Conservation (phyloP, 129 eudicot species). For the Pittosporum tobira region DNA sequence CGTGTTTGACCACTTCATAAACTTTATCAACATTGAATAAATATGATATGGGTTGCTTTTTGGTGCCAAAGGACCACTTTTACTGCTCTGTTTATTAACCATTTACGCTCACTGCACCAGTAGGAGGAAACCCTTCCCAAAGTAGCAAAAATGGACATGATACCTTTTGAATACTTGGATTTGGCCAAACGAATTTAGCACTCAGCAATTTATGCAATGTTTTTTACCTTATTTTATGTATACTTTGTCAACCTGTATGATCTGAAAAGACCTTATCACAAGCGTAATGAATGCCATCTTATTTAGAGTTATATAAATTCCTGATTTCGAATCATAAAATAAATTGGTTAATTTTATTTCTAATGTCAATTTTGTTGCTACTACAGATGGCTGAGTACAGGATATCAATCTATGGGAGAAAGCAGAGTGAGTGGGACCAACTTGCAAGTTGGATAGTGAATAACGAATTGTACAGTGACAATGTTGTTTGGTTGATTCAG, state of each 20-base stretch:
- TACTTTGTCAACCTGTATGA: too few relatives aligned
- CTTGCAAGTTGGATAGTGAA: slow-evolving; percentile 97
- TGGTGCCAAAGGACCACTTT: background rate
- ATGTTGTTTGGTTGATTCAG: slow-evolving; percentile 99
- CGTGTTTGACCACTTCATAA: slow-evolving; percentile 10
- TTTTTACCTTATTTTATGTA: too few relatives aligned
- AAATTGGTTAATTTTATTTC: background rate
- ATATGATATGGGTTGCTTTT: background rate
- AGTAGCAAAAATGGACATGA: background rate
- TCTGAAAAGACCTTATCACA: too few relatives aligned
- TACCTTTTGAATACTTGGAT: too few relatives aligned
- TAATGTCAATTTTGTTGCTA: slow-evolving; percentile 12
- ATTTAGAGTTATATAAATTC: too few relatives aligned
- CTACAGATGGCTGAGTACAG: slow-evolving; percentile 97
- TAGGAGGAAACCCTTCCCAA: background rate
- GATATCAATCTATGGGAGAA: slow-evolving; percentile 89
- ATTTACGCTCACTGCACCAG: background rate
- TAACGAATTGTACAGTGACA: slow-evolving; percentile 83
- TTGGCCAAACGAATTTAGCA: too few relatives aligned
- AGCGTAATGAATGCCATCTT: too few relatives aligned
- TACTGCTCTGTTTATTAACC: background rate
- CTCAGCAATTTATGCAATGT: too few relatives aligned
- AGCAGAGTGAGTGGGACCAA: slow-evolving; percentile 98
- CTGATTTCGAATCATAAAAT: background rate
- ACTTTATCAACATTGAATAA: background rate